These are phyloP conservation scores for Vigna unguiculata DNA, from an alignment of 306 rosid species.

Conservation along the genomic window DNA sequence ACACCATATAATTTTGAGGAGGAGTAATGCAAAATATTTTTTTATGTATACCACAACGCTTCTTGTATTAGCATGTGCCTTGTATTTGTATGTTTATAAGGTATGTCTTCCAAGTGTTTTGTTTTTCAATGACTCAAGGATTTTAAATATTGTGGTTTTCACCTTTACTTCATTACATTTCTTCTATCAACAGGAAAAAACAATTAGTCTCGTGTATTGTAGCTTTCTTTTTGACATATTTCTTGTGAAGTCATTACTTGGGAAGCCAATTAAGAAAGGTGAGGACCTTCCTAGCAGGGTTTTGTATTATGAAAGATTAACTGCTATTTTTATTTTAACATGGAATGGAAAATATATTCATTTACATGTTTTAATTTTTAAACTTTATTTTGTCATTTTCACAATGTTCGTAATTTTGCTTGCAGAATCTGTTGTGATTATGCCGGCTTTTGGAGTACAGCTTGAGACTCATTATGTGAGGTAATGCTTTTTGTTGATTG, in stretches of 20 bases:
- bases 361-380: conserved; percentile 10
- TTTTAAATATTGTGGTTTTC: conserved; percentile 18
- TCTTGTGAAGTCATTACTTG: conserved; percentile 66
- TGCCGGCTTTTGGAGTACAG: conserved; percentile 96
- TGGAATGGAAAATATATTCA: not conserved
- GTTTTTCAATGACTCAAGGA: not conserved
- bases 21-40: conserved; percentile 50
- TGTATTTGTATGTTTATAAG: conserved; percentile 58
- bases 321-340: conserved; percentile 30
- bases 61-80: conserved; percentile 58
- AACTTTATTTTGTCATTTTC: conserved; percentile 28
- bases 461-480: conserved; percentile 82
- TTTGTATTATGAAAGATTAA: conserved; percentile 33
- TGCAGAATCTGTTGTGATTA: conserved; percentile 81
- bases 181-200: conserved; percentile 58
- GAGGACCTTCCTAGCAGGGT: conserved; percentile 40
- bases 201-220: conserved; percentile 60
- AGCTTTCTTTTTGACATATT: conserved; percentile 61
- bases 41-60: conserved; percentile 52
- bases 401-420: conserved; percentile 25
- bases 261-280: conserved; percentile 76
- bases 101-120: conserved; percentile 39
- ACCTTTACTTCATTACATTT: conserved; percentile 13
- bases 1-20: conserved; percentile 69
- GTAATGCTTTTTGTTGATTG: conserved; percentile 48